Evolutionary conservation across 805 yeast species (phyloP).

Genomic region (Maudiozyma bulderi): DNA sequence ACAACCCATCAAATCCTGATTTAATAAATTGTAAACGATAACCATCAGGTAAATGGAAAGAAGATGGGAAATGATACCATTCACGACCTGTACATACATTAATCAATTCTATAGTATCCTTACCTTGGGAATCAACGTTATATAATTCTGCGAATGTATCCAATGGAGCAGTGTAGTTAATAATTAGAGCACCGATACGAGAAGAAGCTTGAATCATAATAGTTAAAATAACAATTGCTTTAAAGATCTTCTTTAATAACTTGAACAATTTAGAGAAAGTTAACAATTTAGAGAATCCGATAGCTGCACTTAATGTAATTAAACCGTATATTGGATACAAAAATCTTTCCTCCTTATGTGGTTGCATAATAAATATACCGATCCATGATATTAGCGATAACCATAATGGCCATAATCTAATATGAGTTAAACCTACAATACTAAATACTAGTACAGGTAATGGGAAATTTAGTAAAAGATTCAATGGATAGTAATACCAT

Average conservation of each 20-base stretch:
- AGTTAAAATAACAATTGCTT: constrained; percentile 9
- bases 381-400: constrained; percentile 60
- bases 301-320: constrained; percentile 52
- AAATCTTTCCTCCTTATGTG: constrained; percentile 91
- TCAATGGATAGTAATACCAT: constrained; percentile 55
- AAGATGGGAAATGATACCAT: constrained; percentile 89
- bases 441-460: constrained; percentile 30
- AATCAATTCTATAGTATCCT: constrained; percentile 13
- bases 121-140: neutral
- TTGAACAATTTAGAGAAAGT: constrained; percentile 7
- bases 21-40: constrained; percentile 57
- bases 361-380: constrained; percentile 56
- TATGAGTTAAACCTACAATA: constrained; percentile 21
- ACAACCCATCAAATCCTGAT: constrained; percentile 75
- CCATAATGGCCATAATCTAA: constrained; percentile 25
- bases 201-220: constrained; percentile 31
- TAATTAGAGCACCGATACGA: constrained; percentile 50
- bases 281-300: constrained; percentile 29
- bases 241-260: constrained; percentile 7
- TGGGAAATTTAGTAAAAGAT: constrained; percentile 66
- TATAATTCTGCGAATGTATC: constrained; percentile 37
- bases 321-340: constrained; percentile 76
- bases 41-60: constrained; percentile 64
- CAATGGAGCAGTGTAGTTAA: constrained; percentile 69
- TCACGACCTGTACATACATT: constrained; percentile 88